Evolutionary conservation across 495 filamentous ascomycete species (phyloP).

Genomic region (Penicillium fimorum): DNA sequence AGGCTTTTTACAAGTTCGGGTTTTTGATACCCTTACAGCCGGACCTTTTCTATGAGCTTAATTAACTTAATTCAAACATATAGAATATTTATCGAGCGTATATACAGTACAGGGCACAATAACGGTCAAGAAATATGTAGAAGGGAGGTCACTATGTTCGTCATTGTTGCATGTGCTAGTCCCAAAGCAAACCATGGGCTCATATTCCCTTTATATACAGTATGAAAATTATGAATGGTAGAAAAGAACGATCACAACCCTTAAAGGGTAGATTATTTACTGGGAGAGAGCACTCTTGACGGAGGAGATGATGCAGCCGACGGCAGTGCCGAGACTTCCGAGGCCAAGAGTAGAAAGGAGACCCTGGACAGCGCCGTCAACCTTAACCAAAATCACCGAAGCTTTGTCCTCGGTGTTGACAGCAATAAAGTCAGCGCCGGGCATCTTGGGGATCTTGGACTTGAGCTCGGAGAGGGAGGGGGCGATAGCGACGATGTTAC

Average conservation of each 20-base stretch:
- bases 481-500: conserved; percentile 18
- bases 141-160: conserved; percentile 25
- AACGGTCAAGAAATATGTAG: conserved; percentile 5
- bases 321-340: conserved; percentile 11
- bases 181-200: conserved; percentile 8
- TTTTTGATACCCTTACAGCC: background rate
- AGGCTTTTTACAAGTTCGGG: background rate
- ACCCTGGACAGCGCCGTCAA: conserved; percentile 16
- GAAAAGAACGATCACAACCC: conserved; percentile 24
- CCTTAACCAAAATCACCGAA: conserved; percentile 26
- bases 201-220: conserved; percentile 14
- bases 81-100: conserved; percentile 9
- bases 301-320: conserved; percentile 22
- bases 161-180: conserved; percentile 18
- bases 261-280: conserved; percentile 23
- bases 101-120: conserved; percentile 22
- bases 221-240: conserved; percentile 17
- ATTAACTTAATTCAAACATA: background rate
- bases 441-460: conserved; percentile 10
- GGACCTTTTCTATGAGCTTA: background rate
- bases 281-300: conserved; percentile 1
- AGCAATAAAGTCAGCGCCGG: conserved; percentile 21
- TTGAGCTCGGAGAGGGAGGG: conserved; percentile 14
- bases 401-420: conserved; percentile 18
- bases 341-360: conserved; percentile 28